phyloP scores from a whole-genome alignment of 805 yeast species.

The Monosporozyma unispora region DNA sequence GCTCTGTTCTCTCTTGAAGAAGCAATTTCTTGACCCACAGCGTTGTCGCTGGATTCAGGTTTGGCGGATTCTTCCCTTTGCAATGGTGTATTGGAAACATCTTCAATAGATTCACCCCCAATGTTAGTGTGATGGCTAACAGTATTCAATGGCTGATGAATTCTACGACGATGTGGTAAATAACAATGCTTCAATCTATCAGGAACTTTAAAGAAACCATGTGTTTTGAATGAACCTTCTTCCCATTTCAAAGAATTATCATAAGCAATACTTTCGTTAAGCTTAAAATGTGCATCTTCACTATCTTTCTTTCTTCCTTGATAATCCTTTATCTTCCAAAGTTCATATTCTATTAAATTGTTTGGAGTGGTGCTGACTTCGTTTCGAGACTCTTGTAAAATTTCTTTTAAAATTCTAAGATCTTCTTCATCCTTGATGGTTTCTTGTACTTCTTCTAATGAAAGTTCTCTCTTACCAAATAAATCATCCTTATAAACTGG shows the following conservation, averaged over 20 bases:
- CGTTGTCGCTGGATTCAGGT: conserved; percentile 9
- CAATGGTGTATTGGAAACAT: conserved; percentile 32
- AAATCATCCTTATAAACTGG: conserved; percentile 45
- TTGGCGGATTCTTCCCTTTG: conserved; percentile 16
- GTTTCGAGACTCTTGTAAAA: conserved; percentile 23
- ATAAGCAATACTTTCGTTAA: conserved; percentile 20
- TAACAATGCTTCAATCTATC: conserved; percentile 68
- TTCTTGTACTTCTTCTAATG: conserved; percentile 41
- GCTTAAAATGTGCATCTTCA: conserved; percentile 15
- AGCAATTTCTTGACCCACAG: conserved; percentile 33
- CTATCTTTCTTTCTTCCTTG: conserved; percentile 5
- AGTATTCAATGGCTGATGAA: conserved; percentile 62
- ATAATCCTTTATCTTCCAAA: conserved; percentile 21
- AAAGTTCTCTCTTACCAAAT: conserved; percentile 4
- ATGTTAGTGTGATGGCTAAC: conserved; percentile 44
- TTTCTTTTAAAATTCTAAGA: conserved; percentile 40
- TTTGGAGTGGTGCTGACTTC: neutral
- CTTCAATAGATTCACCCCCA: conserved; percentile 30
- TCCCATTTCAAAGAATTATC: conserved; percentile 25
- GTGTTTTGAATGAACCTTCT: conserved; percentile 59
- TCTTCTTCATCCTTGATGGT: conserved; percentile 72
- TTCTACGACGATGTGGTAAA: conserved; percentile 70
- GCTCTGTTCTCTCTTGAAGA: conserved; percentile 84
- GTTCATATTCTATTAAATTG: conserved; percentile 10
- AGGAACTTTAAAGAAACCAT: conserved; percentile 64